These are phyloP conservation scores for Blepharisma stoltei DNA, from an alignment of 73 alveolate genomes.

Conservation along the genomic window DNA sequence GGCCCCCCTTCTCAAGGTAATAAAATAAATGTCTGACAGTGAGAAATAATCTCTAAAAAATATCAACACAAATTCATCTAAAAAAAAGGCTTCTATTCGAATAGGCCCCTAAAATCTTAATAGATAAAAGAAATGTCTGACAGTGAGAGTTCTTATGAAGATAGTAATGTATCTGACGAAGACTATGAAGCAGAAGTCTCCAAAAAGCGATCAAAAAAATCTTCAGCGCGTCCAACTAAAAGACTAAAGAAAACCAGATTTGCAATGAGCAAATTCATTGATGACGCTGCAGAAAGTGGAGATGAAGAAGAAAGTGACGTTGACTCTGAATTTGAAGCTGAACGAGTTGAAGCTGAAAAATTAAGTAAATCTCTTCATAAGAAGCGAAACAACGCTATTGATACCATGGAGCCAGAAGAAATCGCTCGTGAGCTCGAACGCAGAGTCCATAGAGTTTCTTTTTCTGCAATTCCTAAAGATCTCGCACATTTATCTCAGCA, in stretches of 20 bases:
- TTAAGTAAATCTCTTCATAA: neutral
- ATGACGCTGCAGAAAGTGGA: constrained; percentile 6
- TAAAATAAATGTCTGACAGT: too few relatives aligned
- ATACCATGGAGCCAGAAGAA: constrained; percentile 26
- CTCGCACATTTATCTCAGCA: constrained; percentile 32
- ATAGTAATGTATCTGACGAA: too few relatives aligned
- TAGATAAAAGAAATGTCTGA: too few relatives aligned
- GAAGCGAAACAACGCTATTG: constrained; percentile 4
- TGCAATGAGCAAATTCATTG: constrained; percentile 7
- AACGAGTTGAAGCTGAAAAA: constrained; percentile 28
- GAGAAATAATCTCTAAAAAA: too few relatives aligned
- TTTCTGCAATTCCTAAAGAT: neutral
- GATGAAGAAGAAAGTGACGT: constrained; percentile 12
- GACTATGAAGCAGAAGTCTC: too few relatives aligned
- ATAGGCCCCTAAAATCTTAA: too few relatives aligned
- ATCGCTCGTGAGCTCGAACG: neutral
- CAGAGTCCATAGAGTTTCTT: neutral
- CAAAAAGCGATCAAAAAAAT: too few relatives aligned
- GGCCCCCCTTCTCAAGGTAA: too few relatives aligned
- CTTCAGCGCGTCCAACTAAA: too few relatives aligned
- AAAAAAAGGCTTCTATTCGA: too few relatives aligned
- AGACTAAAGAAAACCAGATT: constrained; percentile 5
- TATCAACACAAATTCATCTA: too few relatives aligned
- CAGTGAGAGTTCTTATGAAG: too few relatives aligned
- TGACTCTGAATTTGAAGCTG: constrained; percentile 22